Conservation (phyloP, 495 filamentous ascomycete species). For the Symbiotaphrina buchneri region DNA sequence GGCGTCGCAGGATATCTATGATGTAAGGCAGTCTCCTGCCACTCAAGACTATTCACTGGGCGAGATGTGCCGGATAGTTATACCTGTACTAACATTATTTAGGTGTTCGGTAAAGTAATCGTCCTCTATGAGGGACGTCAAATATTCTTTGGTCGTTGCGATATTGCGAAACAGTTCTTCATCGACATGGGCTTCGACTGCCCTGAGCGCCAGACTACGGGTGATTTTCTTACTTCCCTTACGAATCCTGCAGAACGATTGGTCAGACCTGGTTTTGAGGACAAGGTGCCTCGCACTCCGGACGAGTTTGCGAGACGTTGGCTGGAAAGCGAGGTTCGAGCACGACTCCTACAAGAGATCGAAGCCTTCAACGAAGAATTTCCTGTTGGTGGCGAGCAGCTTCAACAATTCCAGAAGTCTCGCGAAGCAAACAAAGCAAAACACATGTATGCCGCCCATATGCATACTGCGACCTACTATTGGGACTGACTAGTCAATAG, state of each 20-base stretch:
- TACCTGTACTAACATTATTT: no score
- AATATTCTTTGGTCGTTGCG: constrained; percentile 42
- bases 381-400: constrained; percentile 38
- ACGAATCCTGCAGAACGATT: constrained; percentile 15
- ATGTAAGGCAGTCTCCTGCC: no score
- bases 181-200: constrained; percentile 33
- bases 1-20: not conserved
- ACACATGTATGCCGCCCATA: no score
- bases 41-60: no score
- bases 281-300: constrained; percentile 10
- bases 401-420: constrained; percentile 45
- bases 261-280: constrained; percentile 9
- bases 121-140: constrained; percentile 41
- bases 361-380: constrained; percentile 12
- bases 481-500: no score
- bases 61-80: no score
- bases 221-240: constrained; percentile 19
- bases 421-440: constrained; percentile 45
- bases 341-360: constrained; percentile 2
- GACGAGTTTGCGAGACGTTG: constrained; percentile 16
- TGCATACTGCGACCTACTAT: no score
- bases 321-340: constrained; percentile 3
- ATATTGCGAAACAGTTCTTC: constrained; percentile 37
- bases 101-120: constrained; percentile 35
- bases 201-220: constrained; percentile 28